A percentile compares a stretch with the other conserved stretches of the same genome.
Evolutionary conservation across 2,329 filamentous ascomycete species (phyloP).

Genomic region (Paracamarosporium sp.): DNA sequence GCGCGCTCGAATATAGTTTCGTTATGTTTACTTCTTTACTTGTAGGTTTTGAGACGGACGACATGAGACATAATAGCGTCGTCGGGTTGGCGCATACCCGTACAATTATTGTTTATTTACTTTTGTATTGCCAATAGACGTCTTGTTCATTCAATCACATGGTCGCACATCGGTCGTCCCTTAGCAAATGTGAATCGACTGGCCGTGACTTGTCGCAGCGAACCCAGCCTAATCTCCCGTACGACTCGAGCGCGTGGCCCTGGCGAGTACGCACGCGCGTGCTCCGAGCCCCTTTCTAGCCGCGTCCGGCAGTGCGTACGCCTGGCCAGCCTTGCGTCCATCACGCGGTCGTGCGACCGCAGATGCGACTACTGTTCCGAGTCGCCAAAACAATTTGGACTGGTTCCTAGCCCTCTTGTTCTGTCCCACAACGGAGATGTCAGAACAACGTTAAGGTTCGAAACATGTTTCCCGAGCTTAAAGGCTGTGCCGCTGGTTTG

Average conservation of each 20-base stretch:
- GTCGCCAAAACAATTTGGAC: background rate
- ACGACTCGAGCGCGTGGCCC: conserved; percentile 12
- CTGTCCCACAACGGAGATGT: background rate
- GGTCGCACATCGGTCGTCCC: background rate
- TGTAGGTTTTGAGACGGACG: conserved; percentile 1
- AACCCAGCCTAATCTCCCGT: conserved; percentile 8
- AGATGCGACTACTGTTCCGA: background rate
- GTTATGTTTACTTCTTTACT: background rate
- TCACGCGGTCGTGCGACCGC: background rate
- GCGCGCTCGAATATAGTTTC: conserved; percentile 7
- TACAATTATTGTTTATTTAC: conserved; percentile 7
- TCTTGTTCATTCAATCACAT: background rate
- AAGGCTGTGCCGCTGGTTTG: background rate
- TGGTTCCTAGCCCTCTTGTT: background rate
- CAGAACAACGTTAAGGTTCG: background rate
- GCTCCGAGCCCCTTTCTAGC: background rate
- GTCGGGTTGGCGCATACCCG: conserved; percentile 3
- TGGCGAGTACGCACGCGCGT: background rate
- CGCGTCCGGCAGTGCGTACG: background rate
- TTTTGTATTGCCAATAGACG: background rate
- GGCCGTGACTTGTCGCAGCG: background rate
- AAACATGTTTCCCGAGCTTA: conserved; percentile 1
- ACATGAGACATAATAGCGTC: background rate
- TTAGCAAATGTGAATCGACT: no score
- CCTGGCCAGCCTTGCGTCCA: no score